Conservation (phyloP, 2,329 filamentous ascomycete genomes). For the Fonsecaea pedrosoi region DNA sequence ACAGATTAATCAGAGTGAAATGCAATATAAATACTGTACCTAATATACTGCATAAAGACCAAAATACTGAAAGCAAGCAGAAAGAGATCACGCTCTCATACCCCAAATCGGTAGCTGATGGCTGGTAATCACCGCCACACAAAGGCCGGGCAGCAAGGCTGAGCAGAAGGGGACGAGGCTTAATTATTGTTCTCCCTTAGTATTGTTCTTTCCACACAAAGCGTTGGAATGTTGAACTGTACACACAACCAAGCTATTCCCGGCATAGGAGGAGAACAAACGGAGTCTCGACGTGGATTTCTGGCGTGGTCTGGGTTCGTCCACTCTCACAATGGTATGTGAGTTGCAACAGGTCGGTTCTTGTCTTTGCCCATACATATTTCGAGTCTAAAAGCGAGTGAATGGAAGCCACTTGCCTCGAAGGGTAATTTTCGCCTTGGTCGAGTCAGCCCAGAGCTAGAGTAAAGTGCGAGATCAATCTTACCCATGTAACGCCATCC, state of each 20-base stretch:
- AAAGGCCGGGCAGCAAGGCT: slow-evolving; percentile 26
- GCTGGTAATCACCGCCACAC: neutral
- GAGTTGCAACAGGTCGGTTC: neutral
- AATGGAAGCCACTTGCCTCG: slow-evolving; percentile 77
- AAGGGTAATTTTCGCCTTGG: slow-evolving; percentile 74
- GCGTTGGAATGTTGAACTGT: neutral
- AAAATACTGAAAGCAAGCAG: slow-evolving; percentile 4
- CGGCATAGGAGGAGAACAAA: neutral
- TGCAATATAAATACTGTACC: neutral
- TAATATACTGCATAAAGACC: neutral
- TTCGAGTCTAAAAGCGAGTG: slow-evolving; percentile 49
- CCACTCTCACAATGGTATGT: neutral
- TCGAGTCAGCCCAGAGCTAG: slow-evolving; percentile 12
- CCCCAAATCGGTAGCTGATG: neutral
- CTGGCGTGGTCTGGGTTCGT: neutral
- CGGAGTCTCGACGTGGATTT: neutral
- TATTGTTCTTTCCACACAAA: slow-evolving; percentile 37
- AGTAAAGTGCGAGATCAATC: neutral
- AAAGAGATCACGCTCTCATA: slow-evolving; percentile 1
- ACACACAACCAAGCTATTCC: neutral
- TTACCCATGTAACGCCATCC: slow-evolving; percentile 73
- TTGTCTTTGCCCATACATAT: neutral
- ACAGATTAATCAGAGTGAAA: neutral
- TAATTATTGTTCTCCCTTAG: slow-evolving; percentile 38
- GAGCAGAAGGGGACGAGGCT: slow-evolving; percentile 30